Base-by-base conservation (phyloP, 2,329 filamentous ascomycete species). In the Hypoxylon sp. region DNA sequence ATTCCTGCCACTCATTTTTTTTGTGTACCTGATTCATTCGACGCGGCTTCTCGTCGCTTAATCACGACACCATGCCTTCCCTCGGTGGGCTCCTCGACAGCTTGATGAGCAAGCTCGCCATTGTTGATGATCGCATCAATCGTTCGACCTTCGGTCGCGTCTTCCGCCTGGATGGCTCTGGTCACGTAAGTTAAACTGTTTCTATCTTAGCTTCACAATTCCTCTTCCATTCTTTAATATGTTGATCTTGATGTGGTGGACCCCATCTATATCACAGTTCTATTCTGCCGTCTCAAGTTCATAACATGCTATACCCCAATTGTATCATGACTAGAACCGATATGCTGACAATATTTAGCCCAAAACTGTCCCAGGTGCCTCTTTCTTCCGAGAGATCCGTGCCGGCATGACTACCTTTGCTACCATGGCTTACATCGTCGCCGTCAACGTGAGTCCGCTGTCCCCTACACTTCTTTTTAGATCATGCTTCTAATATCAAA, bases 351-450 rank as follows among this genome's bases (percentile, higher is more conserved):
- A 66, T 65, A 5, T 14, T 34, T 64, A 93, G 91, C 87, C 87
- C 32, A 85, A 89, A 52, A 89, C 91, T 75, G 88, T 93, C 52
- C 85, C 86, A 65, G 88, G 88, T 38, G 86, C 91, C 36, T 89
- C 86, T 65, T 94, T 95, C 78, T 89, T 93, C 69, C 91, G 89
- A 21, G 93, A 96, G 79, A 81, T 96, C 63, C 89, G 93, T 28
- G 93, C 93, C 30, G 93, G 93, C 1, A 78, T 95, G 59, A 93
- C 93, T 1, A 96, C 93, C 2, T 92, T 92, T 76, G 90, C 91
- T 60, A 91, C 91, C 2, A 93, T 94, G 92, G 91, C 92, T 13
- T 95, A 94, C 79, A 95, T 96, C 73, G 94, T 96, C 75, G 90
- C 91, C 7, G 89, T 90, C 69, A 90, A 90, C 73, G 87, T 88